Conservation (phyloP, 805 yeast species). For the Candida khao-thaluensis region DNA sequence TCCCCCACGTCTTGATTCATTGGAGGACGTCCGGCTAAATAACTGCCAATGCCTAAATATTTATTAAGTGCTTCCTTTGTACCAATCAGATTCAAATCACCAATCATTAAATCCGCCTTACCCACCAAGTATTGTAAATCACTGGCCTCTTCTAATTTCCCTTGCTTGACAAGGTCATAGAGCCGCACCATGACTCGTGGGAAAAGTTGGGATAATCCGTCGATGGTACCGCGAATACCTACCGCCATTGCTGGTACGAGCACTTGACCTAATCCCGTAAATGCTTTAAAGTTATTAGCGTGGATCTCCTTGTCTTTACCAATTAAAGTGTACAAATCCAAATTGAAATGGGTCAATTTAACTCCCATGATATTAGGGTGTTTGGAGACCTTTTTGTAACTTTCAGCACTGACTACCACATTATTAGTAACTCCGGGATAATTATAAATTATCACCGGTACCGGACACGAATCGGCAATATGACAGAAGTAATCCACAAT, state of each 20-base stretch:
- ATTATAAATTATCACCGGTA: slow-evolving; percentile 37
- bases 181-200: slow-evolving; percentile 23
- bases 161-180: slow-evolving; percentile 16
- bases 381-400: slow-evolving; percentile 22
- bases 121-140: slow-evolving; percentile 22
- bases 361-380: slow-evolving; percentile 39
- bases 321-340: slow-evolving; percentile 21
- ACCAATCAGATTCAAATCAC: slow-evolving; percentile 31
- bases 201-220: slow-evolving; percentile 24
- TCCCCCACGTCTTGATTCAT: slow-evolving; percentile 17
- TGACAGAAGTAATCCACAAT: slow-evolving; percentile 27
- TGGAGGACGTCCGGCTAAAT: slow-evolving; percentile 31
- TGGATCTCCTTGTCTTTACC: slow-evolving; percentile 16
- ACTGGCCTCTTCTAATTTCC: slow-evolving; percentile 19
- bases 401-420: slow-evolving; percentile 23
- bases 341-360: slow-evolving; percentile 26
- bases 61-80: slow-evolving; percentile 23
- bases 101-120: slow-evolving; percentile 25
- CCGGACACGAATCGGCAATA: slow-evolving; percentile 30
- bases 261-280: slow-evolving; percentile 28
- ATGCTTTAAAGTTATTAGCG: slow-evolving; percentile 20
- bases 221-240: slow-evolving; percentile 24
- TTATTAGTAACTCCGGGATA: slow-evolving; percentile 39
- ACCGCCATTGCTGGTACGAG: slow-evolving; percentile 25
- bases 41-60: slow-evolving; percentile 25